Evolutionary conservation across 1,139 yeast genomes (phyloP), one percentile per base, ranked within the genome.

Genomic region (Debaryomyces singareniensis): DNA sequence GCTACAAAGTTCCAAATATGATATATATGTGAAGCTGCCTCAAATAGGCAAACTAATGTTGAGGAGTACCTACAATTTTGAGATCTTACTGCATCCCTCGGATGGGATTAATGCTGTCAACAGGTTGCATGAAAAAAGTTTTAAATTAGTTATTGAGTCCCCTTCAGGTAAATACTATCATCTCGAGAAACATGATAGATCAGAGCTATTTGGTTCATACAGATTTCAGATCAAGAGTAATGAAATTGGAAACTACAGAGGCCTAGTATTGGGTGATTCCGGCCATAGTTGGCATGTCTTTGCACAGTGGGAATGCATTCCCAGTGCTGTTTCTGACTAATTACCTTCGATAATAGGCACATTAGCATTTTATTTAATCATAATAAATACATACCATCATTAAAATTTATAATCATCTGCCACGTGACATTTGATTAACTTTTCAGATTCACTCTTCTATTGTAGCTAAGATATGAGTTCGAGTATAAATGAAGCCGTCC

Each of bases 221-320:
- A 78, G 71, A 37, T 56, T 71, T 15, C 63, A 68, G 26, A 60
- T 81, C 22, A 72, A 74, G 40, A 68, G 86, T 34, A 71, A 69
- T 36, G 96, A 87, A 48, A 52, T 61, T 2, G 98, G 98, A 2
- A 54, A 69, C 16, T 91, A 95, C 82, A 69, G 89, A 31, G 93
- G 91, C 2, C 68, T 89, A 31, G 86, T 85, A 1, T 72, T 83
- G 29, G 81, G 89, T 5, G 93, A 85, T 43, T 72, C 79, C 29
- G 87, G 87, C 3, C 71, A 72, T 37, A 80, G 91, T 33, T 85
- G 95, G 89, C 82, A 87, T 45, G 87, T 84, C 5, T 86, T 85
- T 57, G 89, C 95, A 7, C 95, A 86, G 54, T 91, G 98, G 98
- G 68, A 68, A 27, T 82, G 93, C 51, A 50, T 51, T 2, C 48